These are phyloP conservation scores for Irpex lacteus DNA, from an alignment of 1,284 basidiomycete species.

Conservation along the genomic window DNA sequence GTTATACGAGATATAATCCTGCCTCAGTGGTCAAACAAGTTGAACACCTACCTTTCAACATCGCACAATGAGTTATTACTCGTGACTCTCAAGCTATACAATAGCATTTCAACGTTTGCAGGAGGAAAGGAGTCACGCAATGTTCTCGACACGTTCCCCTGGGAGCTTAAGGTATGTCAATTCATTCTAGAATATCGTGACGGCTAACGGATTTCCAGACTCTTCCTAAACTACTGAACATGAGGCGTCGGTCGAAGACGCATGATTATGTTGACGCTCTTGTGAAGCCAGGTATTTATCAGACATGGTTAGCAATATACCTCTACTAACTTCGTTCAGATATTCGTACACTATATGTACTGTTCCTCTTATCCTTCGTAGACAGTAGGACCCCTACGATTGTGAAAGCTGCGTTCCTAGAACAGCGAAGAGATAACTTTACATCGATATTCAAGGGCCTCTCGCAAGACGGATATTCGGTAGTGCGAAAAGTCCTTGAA, in stretches of 20 bases:
- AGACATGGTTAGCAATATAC: background rate
- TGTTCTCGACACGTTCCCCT: slow-evolving; percentile 64
- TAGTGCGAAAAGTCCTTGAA: slow-evolving; percentile 60
- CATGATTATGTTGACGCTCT: slow-evolving; percentile 41
- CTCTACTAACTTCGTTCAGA: slow-evolving; percentile 37
- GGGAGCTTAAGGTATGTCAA: slow-evolving; percentile 66
- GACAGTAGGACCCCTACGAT: slow-evolving; percentile 42
- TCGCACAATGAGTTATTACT: slow-evolving; percentile 62
- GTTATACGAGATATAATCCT: slow-evolving; percentile 59
- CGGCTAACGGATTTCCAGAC: slow-evolving; percentile 36
- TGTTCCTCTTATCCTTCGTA: slow-evolving; percentile 71
- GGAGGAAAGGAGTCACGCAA: slow-evolving; percentile 60
- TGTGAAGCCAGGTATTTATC: slow-evolving; percentile 47
- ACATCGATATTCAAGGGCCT: slow-evolving; percentile 68
- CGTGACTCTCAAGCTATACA: slow-evolving; percentile 60
- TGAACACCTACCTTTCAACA: slow-evolving; percentile 59
- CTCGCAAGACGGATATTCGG: slow-evolving; percentile 53
- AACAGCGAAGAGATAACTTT: slow-evolving; percentile 63
- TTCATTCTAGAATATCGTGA: slow-evolving; percentile 1
- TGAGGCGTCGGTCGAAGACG: slow-evolving; percentile 58
- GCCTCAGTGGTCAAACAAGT: slow-evolving; percentile 46
- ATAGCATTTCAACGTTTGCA: slow-evolving; percentile 57
- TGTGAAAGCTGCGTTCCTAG: slow-evolving; percentile 61
- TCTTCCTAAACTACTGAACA: slow-evolving; percentile 62
- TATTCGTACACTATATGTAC: slow-evolving; percentile 67